Conservation (phyloP, 148 eudicot species). For the Vaccinium macrocarpon region DNA sequence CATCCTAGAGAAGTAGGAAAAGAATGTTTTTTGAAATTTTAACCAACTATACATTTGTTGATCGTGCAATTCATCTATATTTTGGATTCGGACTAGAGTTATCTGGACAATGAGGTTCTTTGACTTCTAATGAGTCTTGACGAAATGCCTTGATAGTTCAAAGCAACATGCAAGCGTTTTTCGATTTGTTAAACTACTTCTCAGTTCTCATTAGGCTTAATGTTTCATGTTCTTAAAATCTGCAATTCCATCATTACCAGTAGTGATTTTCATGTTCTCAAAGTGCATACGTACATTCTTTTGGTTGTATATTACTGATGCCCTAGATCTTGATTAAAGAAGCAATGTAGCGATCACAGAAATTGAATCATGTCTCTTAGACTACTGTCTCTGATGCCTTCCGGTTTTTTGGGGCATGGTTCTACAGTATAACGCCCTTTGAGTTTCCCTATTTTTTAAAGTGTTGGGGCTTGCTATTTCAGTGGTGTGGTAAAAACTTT, state of each 20-base stretch:
- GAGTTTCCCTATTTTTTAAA: too few species aligned
- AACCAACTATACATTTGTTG: neutral
- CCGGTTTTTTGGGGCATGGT: neutral
- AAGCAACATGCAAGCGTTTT: neutral
- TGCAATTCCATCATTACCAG: neutral
- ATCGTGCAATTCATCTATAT: neutral
- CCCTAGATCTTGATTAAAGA: neutral
- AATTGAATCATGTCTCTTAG: neutral
- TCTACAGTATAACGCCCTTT: neutral
- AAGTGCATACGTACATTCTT: neutral
- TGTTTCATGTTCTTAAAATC: neutral
- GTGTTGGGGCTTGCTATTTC: too few species aligned
- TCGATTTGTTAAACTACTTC: neutral
- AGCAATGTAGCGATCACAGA: neutral
- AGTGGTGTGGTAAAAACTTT: too few species aligned
- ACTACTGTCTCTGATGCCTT: neutral
- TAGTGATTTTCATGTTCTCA: neutral
- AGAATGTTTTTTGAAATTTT: neutral
- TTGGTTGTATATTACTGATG: neutral
- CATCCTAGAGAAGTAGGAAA: neutral
- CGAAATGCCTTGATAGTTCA: neutral
- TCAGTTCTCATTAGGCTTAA: neutral
- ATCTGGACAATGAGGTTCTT: neutral
- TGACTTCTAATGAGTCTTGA: neutral
- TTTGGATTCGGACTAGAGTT: neutral